Evolutionary conservation across 192 early-diverging fungal species (phyloP).

Genomic region (Dimargaris xerosporica): DNA sequence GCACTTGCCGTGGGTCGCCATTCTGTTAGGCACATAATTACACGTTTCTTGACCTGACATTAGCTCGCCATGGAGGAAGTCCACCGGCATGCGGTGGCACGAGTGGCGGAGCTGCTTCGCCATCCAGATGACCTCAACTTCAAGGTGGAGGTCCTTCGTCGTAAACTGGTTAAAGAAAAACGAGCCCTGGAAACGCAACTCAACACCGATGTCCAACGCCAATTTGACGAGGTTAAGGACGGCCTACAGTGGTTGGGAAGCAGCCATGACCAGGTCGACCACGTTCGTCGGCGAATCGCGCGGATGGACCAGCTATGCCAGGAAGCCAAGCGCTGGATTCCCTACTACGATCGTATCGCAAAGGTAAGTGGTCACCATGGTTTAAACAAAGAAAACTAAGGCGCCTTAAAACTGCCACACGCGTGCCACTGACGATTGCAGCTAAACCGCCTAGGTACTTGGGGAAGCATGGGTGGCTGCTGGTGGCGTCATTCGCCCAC

Average conservation of each 20-base stretch:
- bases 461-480: too few relatives aligned
- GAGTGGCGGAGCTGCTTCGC: conserved; percentile 67
- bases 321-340: conserved; percentile 71
- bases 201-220: conserved; percentile 81
- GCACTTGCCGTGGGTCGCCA: too few relatives aligned
- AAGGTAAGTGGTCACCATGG: too few relatives aligned
- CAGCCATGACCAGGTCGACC: conserved; percentile 43
- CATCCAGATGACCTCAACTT: conserved; percentile 90
- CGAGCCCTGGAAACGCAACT: conserved; percentile 89
- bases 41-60: too few relatives aligned
- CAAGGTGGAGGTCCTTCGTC: conserved; percentile 61
- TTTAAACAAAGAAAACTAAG: too few relatives aligned
- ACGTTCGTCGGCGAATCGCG: conserved; percentile 58
- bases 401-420: too few relatives aligned
- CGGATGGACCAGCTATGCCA: conserved; percentile 75
- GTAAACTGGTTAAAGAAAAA: conserved; percentile 77
- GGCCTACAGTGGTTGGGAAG: conserved; percentile 63
- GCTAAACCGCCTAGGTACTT: too few relatives aligned
- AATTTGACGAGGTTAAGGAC: conserved; percentile 79
- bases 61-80: conserved; percentile 21
- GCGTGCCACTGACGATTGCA: too few relatives aligned
- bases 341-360: conserved; percentile 80
- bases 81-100: conserved; percentile 60
- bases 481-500: too few relatives aligned
- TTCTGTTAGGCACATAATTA: too few relatives aligned